A percentile compares a stretch with the other conserved stretches of the same genome.
Evolutionary conservation across 1,139 yeast species (phyloP).

Genomic region (Geotrichum klebahnii): DNA sequence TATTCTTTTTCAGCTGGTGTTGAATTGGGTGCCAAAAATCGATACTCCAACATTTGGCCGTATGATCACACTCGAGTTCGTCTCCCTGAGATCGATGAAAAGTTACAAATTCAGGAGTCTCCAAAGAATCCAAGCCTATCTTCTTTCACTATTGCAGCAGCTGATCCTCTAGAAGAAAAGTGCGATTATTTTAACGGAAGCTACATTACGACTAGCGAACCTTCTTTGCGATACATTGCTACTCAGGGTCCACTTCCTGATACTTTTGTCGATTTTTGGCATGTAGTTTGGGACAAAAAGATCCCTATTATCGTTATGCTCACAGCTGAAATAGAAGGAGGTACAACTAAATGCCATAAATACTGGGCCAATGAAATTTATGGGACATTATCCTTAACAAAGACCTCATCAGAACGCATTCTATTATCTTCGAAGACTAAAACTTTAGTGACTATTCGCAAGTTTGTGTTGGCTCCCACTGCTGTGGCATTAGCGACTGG

Average conservation of each 20-base stretch:
- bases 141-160: not conserved
- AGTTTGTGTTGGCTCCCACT: slow-evolving; percentile 21
- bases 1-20: slow-evolving; percentile 62
- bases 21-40: slow-evolving; percentile 66
- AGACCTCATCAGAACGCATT: slow-evolving; percentile 13
- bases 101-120: not conserved
- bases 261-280: slow-evolving; percentile 79
- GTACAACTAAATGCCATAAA: slow-evolving; percentile 51
- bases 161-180: slow-evolving; percentile 13
- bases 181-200: slow-evolving; percentile 61
- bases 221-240: slow-evolving; percentile 55
- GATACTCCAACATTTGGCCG: slow-evolving; percentile 78
- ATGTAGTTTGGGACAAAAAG: slow-evolving; percentile 57
- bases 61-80: slow-evolving; percentile 75
- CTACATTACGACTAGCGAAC: slow-evolving; percentile 42
- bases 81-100: slow-evolving; percentile 28
- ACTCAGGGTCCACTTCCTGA: slow-evolving; percentile 80
- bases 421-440: slow-evolving; percentile 13
- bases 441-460: slow-evolving; percentile 24
- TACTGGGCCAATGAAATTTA: slow-evolving; percentile 47
- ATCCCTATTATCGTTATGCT: slow-evolving; percentile 65
- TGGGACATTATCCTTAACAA: slow-evolving; percentile 26
- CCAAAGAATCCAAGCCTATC: not conserved
- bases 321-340: slow-evolving; percentile 53
- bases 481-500: slow-evolving; percentile 4